Evolutionary conservation across 1,139 yeast genomes (phyloP).

Genomic region (Candida neerlandica): DNA sequence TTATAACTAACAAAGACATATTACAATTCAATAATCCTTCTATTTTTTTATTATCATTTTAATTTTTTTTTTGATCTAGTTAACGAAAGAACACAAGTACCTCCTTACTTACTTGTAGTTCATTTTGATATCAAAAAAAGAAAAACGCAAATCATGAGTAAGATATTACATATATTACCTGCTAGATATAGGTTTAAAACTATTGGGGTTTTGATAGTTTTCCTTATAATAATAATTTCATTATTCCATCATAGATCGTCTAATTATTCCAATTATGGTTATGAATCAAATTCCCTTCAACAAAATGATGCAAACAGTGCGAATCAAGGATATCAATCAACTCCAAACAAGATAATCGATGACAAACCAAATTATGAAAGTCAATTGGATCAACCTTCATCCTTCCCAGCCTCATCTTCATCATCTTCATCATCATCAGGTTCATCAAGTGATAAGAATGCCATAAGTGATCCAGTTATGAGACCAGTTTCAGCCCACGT

Average conservation of each 20-base stretch:
- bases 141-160: background rate
- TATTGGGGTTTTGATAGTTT: background rate
- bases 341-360: conserved; percentile 7
- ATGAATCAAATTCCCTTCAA: background rate
- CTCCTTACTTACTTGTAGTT: background rate
- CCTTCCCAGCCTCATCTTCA: background rate
- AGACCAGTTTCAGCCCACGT: conserved; percentile 16
- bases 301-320: conserved; percentile 5
- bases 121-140: too few relatives aligned
- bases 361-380: background rate
- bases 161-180: conserved; percentile 7
- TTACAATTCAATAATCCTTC: too few relatives aligned
- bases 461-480: conserved; percentile 12
- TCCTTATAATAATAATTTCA: background rate
- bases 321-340: conserved; percentile 7
- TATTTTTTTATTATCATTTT: too few relatives aligned
- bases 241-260: background rate
- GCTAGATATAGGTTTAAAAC: conserved; percentile 9
- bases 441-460: background rate
- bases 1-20: too few relatives aligned
- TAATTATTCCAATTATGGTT: background rate
- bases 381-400: conserved; percentile 2
- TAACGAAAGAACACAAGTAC: too few relatives aligned
- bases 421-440: background rate
- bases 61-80: too few relatives aligned